Base-by-base conservation (phyloP, 768 basidiomycete species). In the Lentinula raphanica region DNA sequence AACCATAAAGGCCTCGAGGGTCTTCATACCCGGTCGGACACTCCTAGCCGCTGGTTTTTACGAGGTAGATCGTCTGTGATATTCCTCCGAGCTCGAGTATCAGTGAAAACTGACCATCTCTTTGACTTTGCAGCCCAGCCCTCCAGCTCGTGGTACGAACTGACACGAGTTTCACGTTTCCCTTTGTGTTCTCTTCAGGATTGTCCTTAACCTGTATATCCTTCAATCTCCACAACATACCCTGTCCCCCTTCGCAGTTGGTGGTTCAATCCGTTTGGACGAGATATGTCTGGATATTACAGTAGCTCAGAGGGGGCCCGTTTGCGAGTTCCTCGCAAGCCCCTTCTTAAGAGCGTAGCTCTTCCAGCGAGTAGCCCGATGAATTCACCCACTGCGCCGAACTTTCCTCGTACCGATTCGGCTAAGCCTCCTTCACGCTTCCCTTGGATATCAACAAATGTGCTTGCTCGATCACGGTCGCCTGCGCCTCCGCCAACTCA, bases 61-160 rank as follows among this genome's bases (percentile, higher is more conserved):
- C 54, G 54, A 56, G 15, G 54, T 45, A 32, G 32, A 21, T 54
- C 17, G 4, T 35, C 19, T 21, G 13, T 25, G 6, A 23, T 36
- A 13, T 4, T 36, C 5, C 8, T 3, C 1, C 19, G 21, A 48
- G 23, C 11, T 19, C 25, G 25, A 25, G n/a, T 3, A 25, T n/a
- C n/a, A 17, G 25, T 48, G 7, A 49, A 5, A 49, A 8, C 48
- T 49, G 19, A 21, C 38, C 29, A 27, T 31, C 48, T 28, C 17
- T 11, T n/a, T 29, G 19, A 21, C 51, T 53, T 25, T 19, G 35
- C 36, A 53, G 44, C 40, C 25, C 29, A 21, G n/a, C 54, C 54
- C 50, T 54, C 42, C 54, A 45, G 39, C 54, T 56, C 54, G 54
- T 56, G n/a, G 19, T 8, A 56, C 54, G 36, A 44, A 40, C 23